Evolutionary conservation across 257 asterid genomes (phyloP).

Genomic region (Solanum pimpinellifolium): DNA sequence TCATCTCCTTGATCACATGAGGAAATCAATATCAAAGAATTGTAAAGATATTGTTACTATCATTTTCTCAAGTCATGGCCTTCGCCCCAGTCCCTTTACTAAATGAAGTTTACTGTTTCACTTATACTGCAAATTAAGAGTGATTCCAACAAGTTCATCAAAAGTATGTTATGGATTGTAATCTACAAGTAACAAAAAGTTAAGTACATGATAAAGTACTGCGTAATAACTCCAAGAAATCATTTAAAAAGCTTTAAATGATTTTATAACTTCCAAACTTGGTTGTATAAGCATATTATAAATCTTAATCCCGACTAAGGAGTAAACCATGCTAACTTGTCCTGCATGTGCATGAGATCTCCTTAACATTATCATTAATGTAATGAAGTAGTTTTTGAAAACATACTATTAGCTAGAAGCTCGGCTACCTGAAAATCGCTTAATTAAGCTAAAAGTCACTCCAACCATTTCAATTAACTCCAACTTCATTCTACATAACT

Average conservation of each 20-base stretch:
- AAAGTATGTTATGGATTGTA: neutral
- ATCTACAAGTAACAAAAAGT: neutral
- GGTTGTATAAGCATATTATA: neutral
- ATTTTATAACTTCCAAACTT: neutral
- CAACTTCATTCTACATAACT: neutral
- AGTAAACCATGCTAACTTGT: neutral
- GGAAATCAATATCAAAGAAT: neutral
- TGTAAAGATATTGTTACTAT: neutral
- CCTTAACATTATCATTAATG: neutral
- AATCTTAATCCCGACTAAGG: neutral
- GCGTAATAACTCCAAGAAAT: neutral
- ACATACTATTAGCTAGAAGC: neutral
- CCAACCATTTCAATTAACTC: neutral
- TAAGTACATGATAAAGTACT: neutral
- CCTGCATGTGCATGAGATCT: neutral
- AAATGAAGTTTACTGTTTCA: neutral
- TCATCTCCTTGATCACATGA: neutral
- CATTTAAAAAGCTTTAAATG: neutral
- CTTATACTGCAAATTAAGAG: neutral
- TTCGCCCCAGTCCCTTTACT: neutral
- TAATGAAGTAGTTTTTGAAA: neutral
- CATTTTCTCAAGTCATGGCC: neutral
- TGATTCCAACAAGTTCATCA: neutral
- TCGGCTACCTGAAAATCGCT: neutral
- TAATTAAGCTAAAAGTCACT: neutral